A percentile compares a stretch with the other conserved stretches of the same genome.
Conservation (phyloP, 2,329 filamentous ascomycete species). For the Penicillium sp. region DNA sequence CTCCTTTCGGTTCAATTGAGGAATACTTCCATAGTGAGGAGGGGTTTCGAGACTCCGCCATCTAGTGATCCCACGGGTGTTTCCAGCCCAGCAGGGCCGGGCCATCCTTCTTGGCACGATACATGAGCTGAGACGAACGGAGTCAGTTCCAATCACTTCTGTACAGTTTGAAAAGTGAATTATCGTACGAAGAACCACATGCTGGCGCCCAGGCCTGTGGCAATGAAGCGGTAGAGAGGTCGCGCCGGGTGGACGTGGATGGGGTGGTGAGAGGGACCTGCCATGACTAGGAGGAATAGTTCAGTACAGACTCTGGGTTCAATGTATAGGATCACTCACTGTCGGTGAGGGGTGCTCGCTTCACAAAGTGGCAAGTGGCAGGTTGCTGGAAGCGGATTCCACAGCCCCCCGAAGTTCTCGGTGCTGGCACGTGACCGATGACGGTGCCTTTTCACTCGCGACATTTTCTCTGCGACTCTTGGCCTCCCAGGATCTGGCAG, state of each 20-base stretch:
- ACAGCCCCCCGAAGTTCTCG: conserved; percentile 3
- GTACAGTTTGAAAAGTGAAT: neutral
- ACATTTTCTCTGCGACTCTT: conserved; percentile 3
- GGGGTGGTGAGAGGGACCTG: conserved; percentile 38
- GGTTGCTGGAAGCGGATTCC: conserved; percentile 7
- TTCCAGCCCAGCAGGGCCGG: conserved; percentile 85
- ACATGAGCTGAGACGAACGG: conserved; percentile 66
- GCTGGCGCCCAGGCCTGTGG: conserved; percentile 81
- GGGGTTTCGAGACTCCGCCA: neutral
- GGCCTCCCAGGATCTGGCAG: neutral
- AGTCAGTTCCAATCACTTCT: conserved; percentile 15
- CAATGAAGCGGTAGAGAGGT: conserved; percentile 76
- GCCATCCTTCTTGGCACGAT: conserved; percentile 95
- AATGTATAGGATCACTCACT: conserved; percentile 6
- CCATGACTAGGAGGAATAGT: conserved; percentile 29
- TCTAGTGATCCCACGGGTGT: conserved; percentile 89
- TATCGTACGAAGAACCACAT: conserved; percentile 95
- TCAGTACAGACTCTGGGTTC: neutral
- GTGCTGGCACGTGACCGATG: conserved; percentile 14
- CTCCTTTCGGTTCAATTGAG: neutral
- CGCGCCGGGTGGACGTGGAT: conserved; percentile 55
- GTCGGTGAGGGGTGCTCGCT: conserved; percentile 9
- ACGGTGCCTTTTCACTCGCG: conserved; percentile 3
- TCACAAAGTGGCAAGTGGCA: conserved; percentile 6
- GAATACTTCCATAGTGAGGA: neutral